These are phyloP conservation scores for Irpex sp. DNA, from an alignment of 1,284 basidiomycete species.

Conservation along the genomic window DNA sequence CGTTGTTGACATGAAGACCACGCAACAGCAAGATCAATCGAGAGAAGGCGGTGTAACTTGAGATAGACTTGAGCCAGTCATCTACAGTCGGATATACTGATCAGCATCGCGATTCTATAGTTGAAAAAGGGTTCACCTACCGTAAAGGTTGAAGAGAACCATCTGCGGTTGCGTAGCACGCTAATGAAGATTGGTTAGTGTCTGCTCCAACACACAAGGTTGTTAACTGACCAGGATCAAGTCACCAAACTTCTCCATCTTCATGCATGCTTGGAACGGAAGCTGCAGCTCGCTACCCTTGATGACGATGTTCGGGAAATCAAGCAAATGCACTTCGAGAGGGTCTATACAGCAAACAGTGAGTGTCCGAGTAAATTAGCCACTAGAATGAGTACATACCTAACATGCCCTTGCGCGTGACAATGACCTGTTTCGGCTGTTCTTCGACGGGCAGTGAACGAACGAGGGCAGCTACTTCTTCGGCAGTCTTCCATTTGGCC, in stretches of 20 bases:
- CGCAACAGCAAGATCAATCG: constrained; percentile 93
- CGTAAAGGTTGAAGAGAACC: constrained; percentile 98
- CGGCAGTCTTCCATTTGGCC: constrained; percentile 99
- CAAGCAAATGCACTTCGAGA: constrained; percentile 95
- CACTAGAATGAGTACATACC: constrained; percentile 36
- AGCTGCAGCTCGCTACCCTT: constrained; percentile 98
- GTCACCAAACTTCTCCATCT: constrained; percentile 99
- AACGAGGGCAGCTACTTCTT: constrained; percentile 98
- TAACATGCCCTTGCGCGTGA: constrained; percentile 99
- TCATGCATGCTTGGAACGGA: constrained; percentile 99
- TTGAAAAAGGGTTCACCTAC: constrained; percentile 29
- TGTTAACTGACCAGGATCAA: constrained; percentile 67
- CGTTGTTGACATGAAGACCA: constrained; percentile 98
- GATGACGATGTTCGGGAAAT: constrained; percentile 99
- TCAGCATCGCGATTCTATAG: neutral
- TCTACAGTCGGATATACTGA: constrained; percentile 39
- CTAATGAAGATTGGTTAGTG: constrained; percentile 19
- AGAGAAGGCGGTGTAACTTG: constrained; percentile 98
- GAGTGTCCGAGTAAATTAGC: neutral
- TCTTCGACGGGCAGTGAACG: constrained; percentile 98
- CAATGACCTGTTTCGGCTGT: constrained; percentile 99
- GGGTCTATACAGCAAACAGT: constrained; percentile 53
- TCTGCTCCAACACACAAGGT: neutral
- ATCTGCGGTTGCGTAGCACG: constrained; percentile 98
- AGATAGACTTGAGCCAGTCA: constrained; percentile 99